Evolutionary conservation across 129 eudicot genomes (phyloP), one percentile per base, ranked within the genome.

Genomic region (Smallanthus sonchifolius): DNA sequence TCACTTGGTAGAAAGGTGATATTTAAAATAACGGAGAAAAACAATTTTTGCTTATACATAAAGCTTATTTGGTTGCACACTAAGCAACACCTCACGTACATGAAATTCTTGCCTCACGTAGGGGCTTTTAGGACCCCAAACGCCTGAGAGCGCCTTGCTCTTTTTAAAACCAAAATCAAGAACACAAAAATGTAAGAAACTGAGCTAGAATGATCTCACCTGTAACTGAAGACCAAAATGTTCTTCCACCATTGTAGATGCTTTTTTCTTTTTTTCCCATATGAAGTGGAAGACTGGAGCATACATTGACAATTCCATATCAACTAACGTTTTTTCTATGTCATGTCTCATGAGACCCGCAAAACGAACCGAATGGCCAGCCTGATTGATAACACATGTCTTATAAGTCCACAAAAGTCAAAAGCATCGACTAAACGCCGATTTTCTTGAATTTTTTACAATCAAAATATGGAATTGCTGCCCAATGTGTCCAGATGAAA

Each of bases 201-300:
- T 34, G 17, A 13, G 45, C 28, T 37, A 70, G 63, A 72, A 40
- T 32, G 60, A 44, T 9, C 40, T 37, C 84, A 94, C 98, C 88
- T 90, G 97, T 69, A 94, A 84, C 9, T 88, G 92, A 72, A 59
- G 82, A 73, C 99, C 99, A 66, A 94, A 94, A 86, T 94, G 99
- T 24, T 82, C 86, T 85, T 85, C 91, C 72, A 86, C 65, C 93
- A 91, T 86, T 47, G 79, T 80, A 65, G 73, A 69, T 3, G 77
- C 87, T 65, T 85, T 88, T 72, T 91, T n/a, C 99, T 56, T 87
- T 86, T 84, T 85, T 88, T 2, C 97, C 99, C 99, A 94, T 91
- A 75, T 94, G 97, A 66, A 94, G 74, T 2, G 97, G 97, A 63
- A 94, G 83, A 81, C 75, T 55, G 47, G 83, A 86, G 65, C 99